These are phyloP conservation scores for Kitagawia praeruptora DNA, from an alignment of 129 eudicot genomes.

Conservation along the genomic window DNA sequence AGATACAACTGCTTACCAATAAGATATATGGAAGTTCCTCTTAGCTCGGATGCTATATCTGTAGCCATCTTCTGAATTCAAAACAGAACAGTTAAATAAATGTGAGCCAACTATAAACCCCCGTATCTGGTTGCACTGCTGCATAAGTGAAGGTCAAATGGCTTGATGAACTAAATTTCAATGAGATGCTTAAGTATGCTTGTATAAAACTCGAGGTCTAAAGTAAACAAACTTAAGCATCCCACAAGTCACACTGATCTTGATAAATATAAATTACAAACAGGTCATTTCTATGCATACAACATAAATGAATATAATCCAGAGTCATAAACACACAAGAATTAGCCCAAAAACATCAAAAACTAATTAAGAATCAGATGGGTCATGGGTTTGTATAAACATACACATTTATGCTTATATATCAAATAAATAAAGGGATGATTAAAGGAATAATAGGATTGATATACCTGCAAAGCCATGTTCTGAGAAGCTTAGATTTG, in stretches of 20 bases:
- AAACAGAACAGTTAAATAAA: constrained; percentile 33
- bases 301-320: background rate
- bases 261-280: background rate
- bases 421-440: background rate
- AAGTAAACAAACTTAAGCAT: background rate
- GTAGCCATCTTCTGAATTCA: constrained; percentile 67
- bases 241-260: background rate
- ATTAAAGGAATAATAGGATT: background rate
- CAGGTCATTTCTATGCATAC: background rate
- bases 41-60: constrained; percentile 56
- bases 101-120: too few species aligned
- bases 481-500: background rate
- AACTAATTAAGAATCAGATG: background rate
- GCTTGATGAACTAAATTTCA: too few species aligned
- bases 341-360: background rate
- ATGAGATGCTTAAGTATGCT: too few species aligned
- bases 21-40: constrained; percentile 84
- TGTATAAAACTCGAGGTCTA: too few species aligned
- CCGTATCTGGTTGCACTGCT: too few species aligned
- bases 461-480: background rate
- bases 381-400: background rate
- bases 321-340: background rate
- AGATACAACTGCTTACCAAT: constrained; percentile 47
- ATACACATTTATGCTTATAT: background rate
- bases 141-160: too few species aligned